These are phyloP conservation scores for Porpolomopsis calyptriformis DNA, from an alignment of 768 basidiomycete genomes.

Conservation along the genomic window DNA sequence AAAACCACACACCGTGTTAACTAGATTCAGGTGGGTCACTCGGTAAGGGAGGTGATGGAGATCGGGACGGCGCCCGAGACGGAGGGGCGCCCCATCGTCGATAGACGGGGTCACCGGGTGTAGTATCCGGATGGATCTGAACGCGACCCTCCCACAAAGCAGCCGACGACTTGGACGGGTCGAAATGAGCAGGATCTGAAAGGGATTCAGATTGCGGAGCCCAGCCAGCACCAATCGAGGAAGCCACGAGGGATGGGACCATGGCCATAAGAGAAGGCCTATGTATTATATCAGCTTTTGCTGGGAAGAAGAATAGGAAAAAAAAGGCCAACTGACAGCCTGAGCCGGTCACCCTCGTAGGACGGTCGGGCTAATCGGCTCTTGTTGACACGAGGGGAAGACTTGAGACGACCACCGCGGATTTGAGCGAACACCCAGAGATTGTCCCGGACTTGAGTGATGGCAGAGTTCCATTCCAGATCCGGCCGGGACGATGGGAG, in stretches of 20 bases:
- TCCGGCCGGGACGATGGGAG: slow-evolving; percentile 58
- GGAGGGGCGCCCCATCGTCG: slow-evolving; percentile 23
- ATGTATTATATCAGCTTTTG: slow-evolving; percentile 7
- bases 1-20: too few species aligned
- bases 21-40: too few species aligned
- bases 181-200: slow-evolving; percentile 63
- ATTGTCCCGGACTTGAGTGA: slow-evolving; percentile 78
- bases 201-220: slow-evolving; percentile 35
- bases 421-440: slow-evolving; percentile 71
- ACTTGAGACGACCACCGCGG: slow-evolving; percentile 81
- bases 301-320: background rate
- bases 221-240: slow-evolving; percentile 61
- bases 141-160: slow-evolving; percentile 79
- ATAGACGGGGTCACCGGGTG: slow-evolving; percentile 48
- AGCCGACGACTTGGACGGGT: slow-evolving; percentile 73
- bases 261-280: slow-evolving; percentile 39
- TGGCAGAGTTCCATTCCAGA: slow-evolving; percentile 66
- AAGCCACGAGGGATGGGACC: slow-evolving; percentile 34
- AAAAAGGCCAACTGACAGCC: slow-evolving; percentile 24
- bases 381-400: slow-evolving; percentile 77
- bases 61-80: background rate
- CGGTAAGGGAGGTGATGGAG: background rate
- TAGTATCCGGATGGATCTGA: slow-evolving; percentile 81
- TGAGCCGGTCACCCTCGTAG: slow-evolving; percentile 39
- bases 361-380: slow-evolving; percentile 54